A percentile compares a stretch with the other conserved stretches of the same genome.
Evolutionary conservation across 2,329 filamentous ascomycete species (phyloP).

Genomic region (Sclerotinia spermophila): DNA sequence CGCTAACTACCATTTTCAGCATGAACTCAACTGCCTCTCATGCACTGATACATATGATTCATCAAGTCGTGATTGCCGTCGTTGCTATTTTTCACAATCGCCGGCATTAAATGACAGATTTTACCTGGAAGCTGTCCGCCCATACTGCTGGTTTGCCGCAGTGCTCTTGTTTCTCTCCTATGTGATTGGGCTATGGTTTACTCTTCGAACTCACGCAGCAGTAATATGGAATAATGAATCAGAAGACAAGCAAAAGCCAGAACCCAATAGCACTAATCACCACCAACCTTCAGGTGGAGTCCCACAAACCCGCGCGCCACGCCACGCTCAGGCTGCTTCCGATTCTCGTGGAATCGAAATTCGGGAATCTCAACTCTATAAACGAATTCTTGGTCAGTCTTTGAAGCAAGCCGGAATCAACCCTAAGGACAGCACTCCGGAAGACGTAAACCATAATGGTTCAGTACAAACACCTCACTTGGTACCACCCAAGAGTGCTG

Average conservation of each 20-base stretch:
- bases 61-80: constrained; percentile 69
- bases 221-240: constrained; percentile 91
- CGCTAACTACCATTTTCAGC: constrained; percentile 49
- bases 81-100: constrained; percentile 89
- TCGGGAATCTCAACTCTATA: constrained; percentile 85
- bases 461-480: constrained; percentile 59
- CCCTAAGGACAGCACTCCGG: constrained; percentile 44
- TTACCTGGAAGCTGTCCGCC: constrained; percentile 84
- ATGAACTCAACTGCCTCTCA: constrained; percentile 83
- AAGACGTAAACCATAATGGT: constrained; percentile 41
- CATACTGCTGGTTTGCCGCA: constrained; percentile 89
- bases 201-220: constrained; percentile 88
- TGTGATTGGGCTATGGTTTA: constrained; percentile 91
- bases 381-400: constrained; percentile 87
- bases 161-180: constrained; percentile 87
- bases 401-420: constrained; percentile 75
- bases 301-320: constrained; percentile 30
- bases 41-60: constrained; percentile 48
- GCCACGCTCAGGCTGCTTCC: constrained; percentile 24
- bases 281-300: constrained; percentile 28
- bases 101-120: constrained; percentile 83
- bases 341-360: constrained; percentile 54
- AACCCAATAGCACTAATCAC: constrained; percentile 39
- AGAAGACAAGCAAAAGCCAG: constrained; percentile 70
- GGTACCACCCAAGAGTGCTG: constrained; percentile 65